phyloP scores from a whole-genome alignment of 2,329 filamentous ascomycete species.

The Penicillium frequentans region DNA sequence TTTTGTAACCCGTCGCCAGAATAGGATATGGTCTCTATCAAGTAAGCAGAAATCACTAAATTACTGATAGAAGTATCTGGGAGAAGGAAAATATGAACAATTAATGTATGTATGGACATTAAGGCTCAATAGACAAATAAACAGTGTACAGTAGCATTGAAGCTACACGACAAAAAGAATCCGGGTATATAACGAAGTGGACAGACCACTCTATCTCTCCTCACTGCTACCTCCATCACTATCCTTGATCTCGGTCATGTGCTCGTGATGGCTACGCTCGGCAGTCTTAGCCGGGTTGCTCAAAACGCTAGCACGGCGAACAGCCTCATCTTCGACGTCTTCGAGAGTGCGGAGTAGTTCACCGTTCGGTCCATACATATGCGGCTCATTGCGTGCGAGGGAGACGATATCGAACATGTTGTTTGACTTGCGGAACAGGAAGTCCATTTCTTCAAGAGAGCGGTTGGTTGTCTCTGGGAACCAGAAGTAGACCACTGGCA shows the following conservation, averaged over 20 bases:
- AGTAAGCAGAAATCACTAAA: too few species aligned
- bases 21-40: too few species aligned
- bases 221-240: slow-evolving; percentile 16
- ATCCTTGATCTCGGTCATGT: slow-evolving; percentile 15
- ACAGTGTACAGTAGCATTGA: background rate
- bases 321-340: slow-evolving; percentile 42
- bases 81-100: too few species aligned
- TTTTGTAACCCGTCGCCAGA: too few species aligned
- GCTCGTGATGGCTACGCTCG: slow-evolving; percentile 10
- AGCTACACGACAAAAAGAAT: background rate
- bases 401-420: slow-evolving; percentile 52
- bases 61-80: too few species aligned
- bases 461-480: slow-evolving; percentile 62
- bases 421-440: slow-evolving; percentile 61
- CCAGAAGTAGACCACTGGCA: slow-evolving; percentile 61
- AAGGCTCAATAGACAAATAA: background rate
- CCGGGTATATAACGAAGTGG: background rate
- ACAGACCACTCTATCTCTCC: background rate
- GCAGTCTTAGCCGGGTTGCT: slow-evolving; percentile 16
- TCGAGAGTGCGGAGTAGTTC: slow-evolving; percentile 57
- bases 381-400: slow-evolving; percentile 53
- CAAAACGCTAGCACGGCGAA: slow-evolving; percentile 33
- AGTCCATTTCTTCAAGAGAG: slow-evolving; percentile 68
- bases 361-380: slow-evolving; percentile 59
- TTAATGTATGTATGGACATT: too few species aligned